Evolutionary conservation across 1,284 basidiomycete species (phyloP).

Genomic region (Ustilago shanxiensis): DNA sequence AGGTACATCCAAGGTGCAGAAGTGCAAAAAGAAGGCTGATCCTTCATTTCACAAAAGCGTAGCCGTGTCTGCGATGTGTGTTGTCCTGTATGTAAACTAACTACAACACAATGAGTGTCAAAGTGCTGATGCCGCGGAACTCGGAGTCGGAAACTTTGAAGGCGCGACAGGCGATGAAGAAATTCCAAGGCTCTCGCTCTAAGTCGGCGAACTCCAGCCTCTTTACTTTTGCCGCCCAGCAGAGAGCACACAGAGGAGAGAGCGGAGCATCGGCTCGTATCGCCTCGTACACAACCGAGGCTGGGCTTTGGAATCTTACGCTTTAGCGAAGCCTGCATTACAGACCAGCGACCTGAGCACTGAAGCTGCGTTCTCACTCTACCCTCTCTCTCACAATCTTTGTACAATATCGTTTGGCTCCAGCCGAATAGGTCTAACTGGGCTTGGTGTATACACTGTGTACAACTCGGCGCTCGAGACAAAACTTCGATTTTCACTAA

Average conservation of each 20-base stretch:
- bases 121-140: constrained; percentile 2
- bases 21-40: background rate
- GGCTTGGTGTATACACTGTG: no score
- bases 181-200: background rate
- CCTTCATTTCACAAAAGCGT: background rate
- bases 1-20: background rate
- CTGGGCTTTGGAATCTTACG: constrained; percentile 3
- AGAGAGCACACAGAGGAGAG: no score
- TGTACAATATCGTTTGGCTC: no score
- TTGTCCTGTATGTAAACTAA: no score
- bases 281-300: constrained; percentile 1
- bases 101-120: background rate
- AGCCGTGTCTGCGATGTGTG: background rate
- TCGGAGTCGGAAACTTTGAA: constrained; percentile 1
- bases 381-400: no score
- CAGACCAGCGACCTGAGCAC: background rate
- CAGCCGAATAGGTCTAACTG: constrained; percentile 3
- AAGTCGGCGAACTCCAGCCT: background rate
- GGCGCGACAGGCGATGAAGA: background rate
- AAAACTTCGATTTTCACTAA: background rate
- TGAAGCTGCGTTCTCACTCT: background rate
- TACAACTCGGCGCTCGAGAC: background rate
- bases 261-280: background rate
- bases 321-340: constrained; percentile 4
- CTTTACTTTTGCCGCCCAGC: no score